Evolutionary conservation across 2,329 filamentous ascomycete genomes (phyloP).

Genomic region (Xylariales sp.): DNA sequence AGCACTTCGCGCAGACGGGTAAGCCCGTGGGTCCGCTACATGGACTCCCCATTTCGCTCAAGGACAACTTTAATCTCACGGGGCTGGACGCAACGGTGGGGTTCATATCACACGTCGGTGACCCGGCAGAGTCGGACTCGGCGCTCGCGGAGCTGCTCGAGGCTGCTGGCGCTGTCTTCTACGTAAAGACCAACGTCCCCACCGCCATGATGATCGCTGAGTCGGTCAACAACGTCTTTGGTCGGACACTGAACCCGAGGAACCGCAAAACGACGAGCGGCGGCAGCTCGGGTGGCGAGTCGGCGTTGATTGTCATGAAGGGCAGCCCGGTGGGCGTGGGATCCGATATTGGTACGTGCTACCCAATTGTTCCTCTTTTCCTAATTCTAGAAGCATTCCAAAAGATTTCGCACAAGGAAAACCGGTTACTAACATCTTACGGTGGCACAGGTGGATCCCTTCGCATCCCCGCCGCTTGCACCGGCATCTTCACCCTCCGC

Average conservation of each 20-base stretch:
- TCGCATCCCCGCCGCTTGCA: conserved; percentile 27
- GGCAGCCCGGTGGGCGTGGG: conserved; percentile 53
- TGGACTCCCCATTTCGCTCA: conserved; percentile 60
- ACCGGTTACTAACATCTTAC: too few relatives aligned
- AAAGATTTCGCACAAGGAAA: too few relatives aligned
- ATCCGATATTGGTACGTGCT: conserved; percentile 27
- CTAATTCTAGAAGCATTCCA: too few relatives aligned
- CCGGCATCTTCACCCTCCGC: conserved; percentile 21
- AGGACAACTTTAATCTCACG: conserved; percentile 64
- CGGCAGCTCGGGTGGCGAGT: conserved; percentile 64
- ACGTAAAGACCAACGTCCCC: conserved; percentile 54
- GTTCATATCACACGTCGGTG: conserved; percentile 56
- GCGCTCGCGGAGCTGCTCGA: conserved; percentile 36
- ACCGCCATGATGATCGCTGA: conserved; percentile 68
- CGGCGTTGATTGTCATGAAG: conserved; percentile 53
- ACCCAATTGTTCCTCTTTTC: too few relatives aligned
- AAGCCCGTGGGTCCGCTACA: conserved; percentile 58
- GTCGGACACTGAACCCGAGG: conserved; percentile 57
- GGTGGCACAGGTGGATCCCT: conserved; percentile 27
- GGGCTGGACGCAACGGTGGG: conserved; percentile 60
- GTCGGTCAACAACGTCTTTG: conserved; percentile 61
- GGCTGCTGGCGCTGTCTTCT: conserved; percentile 47
- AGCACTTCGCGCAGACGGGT: conserved; percentile 41
- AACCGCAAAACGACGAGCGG: conserved; percentile 58
- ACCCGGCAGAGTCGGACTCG: conserved; percentile 44